A percentile compares a stretch with the other conserved stretches of the same genome.
Conservation (phyloP, 2,329 filamentous ascomycete genomes). For the Blastomyces parvus region DNA sequence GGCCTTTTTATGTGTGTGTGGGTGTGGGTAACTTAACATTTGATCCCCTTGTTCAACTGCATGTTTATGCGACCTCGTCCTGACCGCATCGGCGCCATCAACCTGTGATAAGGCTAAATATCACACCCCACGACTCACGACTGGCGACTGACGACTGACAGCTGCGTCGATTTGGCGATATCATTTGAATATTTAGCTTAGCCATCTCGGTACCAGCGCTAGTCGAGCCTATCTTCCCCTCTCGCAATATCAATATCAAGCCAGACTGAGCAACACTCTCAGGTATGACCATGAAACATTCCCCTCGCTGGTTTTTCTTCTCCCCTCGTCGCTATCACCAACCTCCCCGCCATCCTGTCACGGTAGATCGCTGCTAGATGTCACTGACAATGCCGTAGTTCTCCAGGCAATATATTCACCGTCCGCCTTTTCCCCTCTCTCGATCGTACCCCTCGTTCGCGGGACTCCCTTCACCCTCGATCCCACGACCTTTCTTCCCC, state of each 20-base stretch:
- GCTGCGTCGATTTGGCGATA: not conserved
- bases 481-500: not conserved
- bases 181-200: no score
- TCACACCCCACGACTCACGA: not conserved
- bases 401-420: slow-evolving; percentile 3
- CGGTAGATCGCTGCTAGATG: not conserved
- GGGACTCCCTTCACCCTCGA: not conserved
- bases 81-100: not conserved
- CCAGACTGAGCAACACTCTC: not conserved
- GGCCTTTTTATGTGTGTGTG: not conserved
- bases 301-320: not conserved
- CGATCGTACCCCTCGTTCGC: not conserved
- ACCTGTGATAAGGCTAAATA: not conserved
- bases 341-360: not conserved
- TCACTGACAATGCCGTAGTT: not conserved
- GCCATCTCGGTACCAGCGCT: not conserved
- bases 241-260: not conserved
- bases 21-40: not conserved
- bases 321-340: not conserved
- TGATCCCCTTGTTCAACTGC: not conserved
- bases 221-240: not conserved
- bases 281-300: not conserved
- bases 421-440: not conserved
- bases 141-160: not conserved
- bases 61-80: not conserved